phyloP scores from a whole-genome alignment of 1,284 basidiomycete species.

The Acaromyces ingoldii region DNA sequence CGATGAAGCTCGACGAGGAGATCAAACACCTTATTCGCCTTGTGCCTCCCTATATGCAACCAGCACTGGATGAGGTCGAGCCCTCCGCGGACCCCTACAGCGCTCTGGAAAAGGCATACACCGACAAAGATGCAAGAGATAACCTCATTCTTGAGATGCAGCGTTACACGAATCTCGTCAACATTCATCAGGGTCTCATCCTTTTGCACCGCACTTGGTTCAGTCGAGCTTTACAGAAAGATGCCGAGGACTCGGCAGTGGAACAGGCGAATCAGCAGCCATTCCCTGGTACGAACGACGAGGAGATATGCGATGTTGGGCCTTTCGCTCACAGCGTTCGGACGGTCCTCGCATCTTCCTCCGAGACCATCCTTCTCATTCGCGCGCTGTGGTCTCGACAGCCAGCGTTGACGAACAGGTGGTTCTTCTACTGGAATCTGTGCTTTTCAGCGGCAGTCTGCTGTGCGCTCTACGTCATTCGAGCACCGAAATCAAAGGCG shows the following conservation, averaged over 20 bases:
- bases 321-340: background rate
- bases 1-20: background rate
- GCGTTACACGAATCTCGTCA: conserved; percentile 8
- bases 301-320: background rate
- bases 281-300: background rate
- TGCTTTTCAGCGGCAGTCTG: conserved; percentile 6
- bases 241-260: too few relatives aligned
- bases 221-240: conserved; percentile 2
- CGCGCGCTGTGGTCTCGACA: background rate
- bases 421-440: conserved; percentile 4
- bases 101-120: background rate
- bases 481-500: background rate
- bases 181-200: conserved; percentile 13
- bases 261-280: background rate
- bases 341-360: background rate
- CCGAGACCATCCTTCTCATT: background rate
- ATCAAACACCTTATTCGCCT: background rate
- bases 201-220: conserved; percentile 19
- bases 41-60: background rate
- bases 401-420: background rate
- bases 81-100: background rate
- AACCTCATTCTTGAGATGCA: conserved; percentile 5
- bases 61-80: background rate
- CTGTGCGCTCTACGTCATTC: background rate
- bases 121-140: conserved; percentile 3